Evolutionary conservation across 2,329 filamentous ascomycete genomes (phyloP), one percentile per base, ranked within the genome.

Genomic region (Xylaria arbuscula): DNA sequence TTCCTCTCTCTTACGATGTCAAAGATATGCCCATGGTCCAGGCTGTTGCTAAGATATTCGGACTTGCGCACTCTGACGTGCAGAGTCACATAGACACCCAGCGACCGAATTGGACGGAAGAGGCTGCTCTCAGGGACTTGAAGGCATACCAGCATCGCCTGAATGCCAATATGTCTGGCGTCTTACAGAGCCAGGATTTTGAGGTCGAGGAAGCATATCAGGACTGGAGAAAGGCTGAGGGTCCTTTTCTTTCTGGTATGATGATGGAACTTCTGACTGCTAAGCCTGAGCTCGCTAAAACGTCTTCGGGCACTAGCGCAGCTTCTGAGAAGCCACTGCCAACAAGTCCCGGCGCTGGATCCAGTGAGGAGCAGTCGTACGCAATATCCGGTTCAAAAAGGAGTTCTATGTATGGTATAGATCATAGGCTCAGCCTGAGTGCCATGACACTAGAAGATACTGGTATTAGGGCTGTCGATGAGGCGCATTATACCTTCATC

Each of bases 21-120:
- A 97, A 96, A 81, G 96, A 99, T 78, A 99, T 99, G 96, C 91
- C 91, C 45, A 87, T 98, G 81, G 96, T 97, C 34, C 91, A 96
- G 78, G 88, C 91, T 42, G 94, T 99, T 32, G 92, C 92, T 59
- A 90, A 87, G 74, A 92, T 98, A 71, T 99, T 98, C 80, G 92
- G 92, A 53, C 86, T 95, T 67, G 89, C 90, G 51, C 89, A 92
- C 72, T 89, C 90, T 1, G 90, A 96, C 73, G 91, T 94, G 6
- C 96, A 99, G 81, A 87, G 88, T 51, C 94, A 98, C 75, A 93
- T 99, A 77, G 92, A 97, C 79, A 87, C 89, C 57, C 89, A 97
- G 80, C 92, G 91, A 73, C 85, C 89, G 5, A 81, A 88, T 1
- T 99, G 96, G 96, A 98, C 93, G 0, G 94, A 97, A 77, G 93